Conservation (phyloP, 345 rosid species). For the Lumnitzera littorea region DNA sequence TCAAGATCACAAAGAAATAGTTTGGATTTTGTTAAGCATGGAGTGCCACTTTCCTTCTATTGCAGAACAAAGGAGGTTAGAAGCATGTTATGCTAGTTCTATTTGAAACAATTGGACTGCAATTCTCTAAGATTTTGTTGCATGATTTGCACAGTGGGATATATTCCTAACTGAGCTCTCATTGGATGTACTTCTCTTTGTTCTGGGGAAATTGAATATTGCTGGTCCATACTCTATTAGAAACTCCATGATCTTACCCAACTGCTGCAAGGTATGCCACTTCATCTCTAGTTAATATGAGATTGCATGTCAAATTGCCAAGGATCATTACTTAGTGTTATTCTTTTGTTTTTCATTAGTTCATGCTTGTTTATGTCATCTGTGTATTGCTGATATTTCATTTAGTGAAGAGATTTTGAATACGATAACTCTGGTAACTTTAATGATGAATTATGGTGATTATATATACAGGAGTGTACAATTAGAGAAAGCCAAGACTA, state of each 20-base stretch:
- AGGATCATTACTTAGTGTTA: neutral
- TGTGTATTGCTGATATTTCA: too few species aligned
- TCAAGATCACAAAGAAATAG: slow-evolving; percentile 35
- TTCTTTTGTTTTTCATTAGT: too few species aligned
- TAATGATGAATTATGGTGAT: too few species aligned
- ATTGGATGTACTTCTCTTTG: slow-evolving; percentile 72
- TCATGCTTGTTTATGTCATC: too few species aligned
- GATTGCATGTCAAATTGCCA: too few species aligned
- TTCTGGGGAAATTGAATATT: slow-evolving; percentile 62
- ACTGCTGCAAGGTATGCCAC: slow-evolving; percentile 69
- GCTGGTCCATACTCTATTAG: slow-evolving; percentile 87
- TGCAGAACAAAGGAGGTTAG: slow-evolving; percentile 72
- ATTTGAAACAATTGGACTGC: neutral
- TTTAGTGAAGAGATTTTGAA: too few species aligned
- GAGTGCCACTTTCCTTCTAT: slow-evolving; percentile 61
- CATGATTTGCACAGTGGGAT: slow-evolving; percentile 50
- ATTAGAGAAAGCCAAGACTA: too few species aligned
- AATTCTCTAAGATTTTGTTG: slow-evolving; percentile 14
- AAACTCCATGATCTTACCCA: slow-evolving; percentile 56
- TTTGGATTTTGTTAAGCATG: slow-evolving; percentile 19
- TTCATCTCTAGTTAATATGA: slow-evolving; percentile 2
- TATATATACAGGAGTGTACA: too few species aligned
- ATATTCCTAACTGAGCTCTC: slow-evolving; percentile 69
- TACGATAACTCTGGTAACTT: too few species aligned
- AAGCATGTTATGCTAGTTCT: slow-evolving; percentile 1